Conservation (phyloP, 1,284 basidiomycete species). For the Ustilago vetiveriae region DNA sequence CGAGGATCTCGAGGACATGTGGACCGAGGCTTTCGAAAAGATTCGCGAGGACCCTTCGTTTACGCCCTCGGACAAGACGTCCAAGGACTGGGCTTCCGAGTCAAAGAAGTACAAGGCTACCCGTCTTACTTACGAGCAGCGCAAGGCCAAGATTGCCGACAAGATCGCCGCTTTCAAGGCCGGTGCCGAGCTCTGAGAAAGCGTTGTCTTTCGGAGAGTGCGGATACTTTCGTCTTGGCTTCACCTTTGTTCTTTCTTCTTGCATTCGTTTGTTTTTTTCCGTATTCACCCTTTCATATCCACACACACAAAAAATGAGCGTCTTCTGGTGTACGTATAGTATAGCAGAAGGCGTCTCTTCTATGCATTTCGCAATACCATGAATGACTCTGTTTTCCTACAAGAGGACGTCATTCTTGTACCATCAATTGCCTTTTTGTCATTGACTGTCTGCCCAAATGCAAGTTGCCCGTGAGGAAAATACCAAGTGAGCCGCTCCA, state of each 20-base stretch:
- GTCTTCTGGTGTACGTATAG: constrained; percentile 1
- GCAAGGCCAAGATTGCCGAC: constrained; percentile 63
- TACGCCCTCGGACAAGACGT: constrained; percentile 86
- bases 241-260: constrained; percentile 4
- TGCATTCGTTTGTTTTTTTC: neutral
- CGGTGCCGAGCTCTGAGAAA: constrained; percentile 34
- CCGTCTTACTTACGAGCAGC: constrained; percentile 80
- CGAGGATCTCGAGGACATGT: constrained; percentile 97
- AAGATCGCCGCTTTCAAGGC: constrained; percentile 63
- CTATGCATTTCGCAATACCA: constrained; percentile 13
- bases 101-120: constrained; percentile 77
- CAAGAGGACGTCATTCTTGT: too few relatives aligned
- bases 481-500: too few relatives aligned
- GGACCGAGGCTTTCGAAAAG: constrained; percentile 78
- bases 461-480: too few relatives aligned
- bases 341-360: neutral
- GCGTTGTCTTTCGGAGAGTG: neutral
- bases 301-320: constrained; percentile 10
- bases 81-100: constrained; percentile 89
- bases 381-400: neutral
- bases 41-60: constrained; percentile 95
- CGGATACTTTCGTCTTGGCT: constrained; percentile 15
- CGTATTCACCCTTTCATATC: constrained; percentile 12
- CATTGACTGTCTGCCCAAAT: too few relatives aligned
- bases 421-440: too few relatives aligned